Conservation (phyloP, 768 basidiomycete genomes). For the Suillus sp. region DNA sequence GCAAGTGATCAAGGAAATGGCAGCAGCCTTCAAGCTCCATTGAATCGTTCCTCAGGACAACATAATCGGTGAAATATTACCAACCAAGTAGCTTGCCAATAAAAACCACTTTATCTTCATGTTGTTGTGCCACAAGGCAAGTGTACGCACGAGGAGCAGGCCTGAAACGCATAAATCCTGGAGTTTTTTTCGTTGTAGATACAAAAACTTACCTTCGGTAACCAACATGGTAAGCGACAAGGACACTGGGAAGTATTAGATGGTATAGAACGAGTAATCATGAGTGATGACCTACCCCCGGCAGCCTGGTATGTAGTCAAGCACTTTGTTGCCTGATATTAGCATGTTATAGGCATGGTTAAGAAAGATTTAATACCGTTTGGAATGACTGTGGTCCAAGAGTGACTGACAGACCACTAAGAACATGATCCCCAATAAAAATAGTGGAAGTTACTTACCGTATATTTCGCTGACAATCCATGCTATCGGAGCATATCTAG, state of each 20-base stretch:
- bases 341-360: not conserved
- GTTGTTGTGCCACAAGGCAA: conserved; percentile 12
- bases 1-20: conserved; percentile 11
- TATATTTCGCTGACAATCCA: conserved; percentile 13
- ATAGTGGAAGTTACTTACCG: conserved; percentile 13
- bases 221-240: conserved; percentile 11
- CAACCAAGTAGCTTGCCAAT: conserved; percentile 10
- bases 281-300: conserved; percentile 9
- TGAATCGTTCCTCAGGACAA: not conserved
- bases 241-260: conserved; percentile 3
- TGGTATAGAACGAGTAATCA: not conserved
- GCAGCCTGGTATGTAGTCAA: conserved; percentile 12
- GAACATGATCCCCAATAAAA: no score
- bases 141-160: conserved; percentile 15
- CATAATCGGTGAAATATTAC: not conserved
- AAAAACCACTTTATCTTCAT: conserved; percentile 1
- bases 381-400: not conserved
- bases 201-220: conserved; percentile 11
- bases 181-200: not conserved
- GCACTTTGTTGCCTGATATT: conserved; percentile 3
- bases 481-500: conserved; percentile 15
- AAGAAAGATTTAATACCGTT: conserved; percentile 7
- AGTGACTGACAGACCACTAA: not conserved
- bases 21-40: conserved; percentile 6
- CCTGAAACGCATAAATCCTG: conserved; percentile 1